Evolutionary conservation across 495 filamentous ascomycete species (phyloP).

Genomic region (Penicillium cosmopolitanum): DNA sequence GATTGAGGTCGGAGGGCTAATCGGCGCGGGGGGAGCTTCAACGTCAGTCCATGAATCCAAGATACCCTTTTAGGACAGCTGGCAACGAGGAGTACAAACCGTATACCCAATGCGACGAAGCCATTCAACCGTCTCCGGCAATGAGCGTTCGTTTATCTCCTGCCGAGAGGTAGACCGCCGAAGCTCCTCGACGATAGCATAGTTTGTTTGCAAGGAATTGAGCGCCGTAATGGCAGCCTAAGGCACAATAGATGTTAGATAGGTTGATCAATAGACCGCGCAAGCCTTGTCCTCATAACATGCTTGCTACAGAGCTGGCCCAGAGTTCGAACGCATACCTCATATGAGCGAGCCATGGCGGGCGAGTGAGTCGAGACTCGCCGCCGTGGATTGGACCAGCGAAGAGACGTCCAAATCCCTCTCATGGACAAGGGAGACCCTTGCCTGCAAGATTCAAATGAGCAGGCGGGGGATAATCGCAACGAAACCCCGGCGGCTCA

Average conservation of each 20-base stretch:
- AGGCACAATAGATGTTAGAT: neutral
- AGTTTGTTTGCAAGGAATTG: slow-evolving; percentile 90
- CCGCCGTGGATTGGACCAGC: slow-evolving; percentile 28
- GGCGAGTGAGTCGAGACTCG: slow-evolving; percentile 35
- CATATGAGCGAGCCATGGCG: slow-evolving; percentile 49
- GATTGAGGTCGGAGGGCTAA: slow-evolving; percentile 75
- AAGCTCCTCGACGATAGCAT: slow-evolving; percentile 73
- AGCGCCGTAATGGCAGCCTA: slow-evolving; percentile 80
- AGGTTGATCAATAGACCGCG: neutral
- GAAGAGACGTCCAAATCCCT: slow-evolving; percentile 24
- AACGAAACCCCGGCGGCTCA: slow-evolving; percentile 27
- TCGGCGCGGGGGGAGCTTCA: neutral
- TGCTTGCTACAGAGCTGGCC: neutral
- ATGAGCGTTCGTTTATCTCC: slow-evolving; percentile 65
- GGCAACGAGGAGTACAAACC: slow-evolving; percentile 48
- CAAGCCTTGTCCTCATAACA: neutral
- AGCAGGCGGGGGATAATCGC: slow-evolving; percentile 28
- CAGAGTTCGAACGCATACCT: slow-evolving; percentile 31
- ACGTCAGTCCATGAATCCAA: slow-evolving; percentile 14
- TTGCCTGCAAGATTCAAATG: slow-evolving; percentile 17
- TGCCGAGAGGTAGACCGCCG: slow-evolving; percentile 62
- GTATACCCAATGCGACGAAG: slow-evolving; percentile 77
- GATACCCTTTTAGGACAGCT: neutral
- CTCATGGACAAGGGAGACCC: slow-evolving; percentile 30
- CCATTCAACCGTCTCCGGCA: slow-evolving; percentile 79